Evolutionary conservation across 257 asterid genomes (phyloP).

Genomic region (Solanum paucissectum): DNA sequence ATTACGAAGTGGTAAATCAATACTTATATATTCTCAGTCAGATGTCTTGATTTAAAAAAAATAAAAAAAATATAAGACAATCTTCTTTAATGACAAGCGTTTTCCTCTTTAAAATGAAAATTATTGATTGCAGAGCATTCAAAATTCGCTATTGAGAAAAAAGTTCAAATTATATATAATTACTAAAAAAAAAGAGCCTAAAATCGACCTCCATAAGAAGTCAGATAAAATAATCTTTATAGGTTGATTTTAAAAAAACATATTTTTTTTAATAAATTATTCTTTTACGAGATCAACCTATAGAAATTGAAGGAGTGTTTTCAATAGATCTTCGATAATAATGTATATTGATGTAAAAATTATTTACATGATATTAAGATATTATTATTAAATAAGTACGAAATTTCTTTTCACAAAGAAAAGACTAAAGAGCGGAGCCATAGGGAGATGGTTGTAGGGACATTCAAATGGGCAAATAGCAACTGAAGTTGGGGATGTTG

Average conservation of each 20-base stretch:
- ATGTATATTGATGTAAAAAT: neutral
- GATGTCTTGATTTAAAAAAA: neutral
- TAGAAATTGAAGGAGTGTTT: too few species aligned
- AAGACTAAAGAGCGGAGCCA: neutral
- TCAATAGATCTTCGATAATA: too few species aligned
- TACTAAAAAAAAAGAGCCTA: too few species aligned
- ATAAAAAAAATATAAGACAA: too few species aligned
- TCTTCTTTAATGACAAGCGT: neutral
- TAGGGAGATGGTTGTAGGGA: neutral
- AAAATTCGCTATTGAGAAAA: too few species aligned
- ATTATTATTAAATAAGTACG: neutral
- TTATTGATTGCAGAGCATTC: too few species aligned
- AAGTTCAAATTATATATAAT: too few species aligned
- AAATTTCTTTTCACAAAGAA: neutral
- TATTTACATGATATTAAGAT: neutral
- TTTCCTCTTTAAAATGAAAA: too few species aligned
- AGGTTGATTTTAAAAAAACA: too few species aligned
- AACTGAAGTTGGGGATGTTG: neutral
- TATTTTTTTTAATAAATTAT: too few species aligned
- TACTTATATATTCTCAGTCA: neutral
- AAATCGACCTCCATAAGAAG: too few species aligned
- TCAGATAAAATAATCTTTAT: too few species aligned
- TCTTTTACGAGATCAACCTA: neutral
- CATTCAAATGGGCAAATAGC: neutral
- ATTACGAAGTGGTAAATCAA: neutral